Evolutionary conservation across 1,284 basidiomycete genomes (phyloP).

Genomic region (Wolfiporia cocos): DNA sequence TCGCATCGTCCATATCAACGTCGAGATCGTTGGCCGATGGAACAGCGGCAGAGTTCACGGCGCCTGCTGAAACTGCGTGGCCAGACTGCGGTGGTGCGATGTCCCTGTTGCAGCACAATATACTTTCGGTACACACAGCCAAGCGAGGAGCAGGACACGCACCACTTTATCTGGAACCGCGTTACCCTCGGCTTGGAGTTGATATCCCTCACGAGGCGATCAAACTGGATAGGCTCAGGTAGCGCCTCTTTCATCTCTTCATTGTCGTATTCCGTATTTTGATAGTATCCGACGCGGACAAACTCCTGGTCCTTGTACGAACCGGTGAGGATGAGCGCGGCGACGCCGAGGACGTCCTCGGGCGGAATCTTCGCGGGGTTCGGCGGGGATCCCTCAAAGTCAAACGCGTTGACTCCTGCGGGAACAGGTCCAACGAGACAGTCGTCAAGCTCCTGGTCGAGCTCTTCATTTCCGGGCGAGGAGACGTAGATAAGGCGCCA

Average conservation of each 20-base stretch:
- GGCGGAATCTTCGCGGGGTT: slow-evolving; percentile 71
- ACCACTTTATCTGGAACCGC: slow-evolving; percentile 85
- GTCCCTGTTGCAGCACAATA: slow-evolving; percentile 42
- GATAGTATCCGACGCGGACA: slow-evolving; percentile 98
- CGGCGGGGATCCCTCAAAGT: slow-evolving; percentile 81
- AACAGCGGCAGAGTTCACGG: slow-evolving; percentile 72
- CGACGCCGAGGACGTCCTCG: slow-evolving; percentile 85
- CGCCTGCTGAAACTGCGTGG: slow-evolving; percentile 45
- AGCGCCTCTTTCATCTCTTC: slow-evolving; percentile 81
- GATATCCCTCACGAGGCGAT: slow-evolving; percentile 81
- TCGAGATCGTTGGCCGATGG: slow-evolving; percentile 69
- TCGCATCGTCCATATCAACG: slow-evolving; percentile 28
- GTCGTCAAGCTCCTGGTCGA: slow-evolving; percentile 95
- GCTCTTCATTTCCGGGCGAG: slow-evolving; percentile 85
- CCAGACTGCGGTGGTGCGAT: slow-evolving; percentile 50
- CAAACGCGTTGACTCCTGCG: slow-evolving; percentile 92
- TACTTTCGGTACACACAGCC: background rate
- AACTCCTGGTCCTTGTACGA: slow-evolving; percentile 94
- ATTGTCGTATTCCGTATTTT: slow-evolving; percentile 97
- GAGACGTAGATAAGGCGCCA: slow-evolving; percentile 98
- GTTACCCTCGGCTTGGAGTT: slow-evolving; percentile 94
- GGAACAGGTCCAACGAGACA: slow-evolving; percentile 97
- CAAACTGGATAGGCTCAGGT: slow-evolving; percentile 67
- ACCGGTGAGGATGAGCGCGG: slow-evolving; percentile 88
- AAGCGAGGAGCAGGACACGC: slow-evolving; percentile 22